Percentiles rank a stretch among this genome's conserved stretches.
These are phyloP conservation scores for Globisporangium abappressorium DNA, from an alignment of 352 stramenopile genomes.

Conservation along the genomic window DNA sequence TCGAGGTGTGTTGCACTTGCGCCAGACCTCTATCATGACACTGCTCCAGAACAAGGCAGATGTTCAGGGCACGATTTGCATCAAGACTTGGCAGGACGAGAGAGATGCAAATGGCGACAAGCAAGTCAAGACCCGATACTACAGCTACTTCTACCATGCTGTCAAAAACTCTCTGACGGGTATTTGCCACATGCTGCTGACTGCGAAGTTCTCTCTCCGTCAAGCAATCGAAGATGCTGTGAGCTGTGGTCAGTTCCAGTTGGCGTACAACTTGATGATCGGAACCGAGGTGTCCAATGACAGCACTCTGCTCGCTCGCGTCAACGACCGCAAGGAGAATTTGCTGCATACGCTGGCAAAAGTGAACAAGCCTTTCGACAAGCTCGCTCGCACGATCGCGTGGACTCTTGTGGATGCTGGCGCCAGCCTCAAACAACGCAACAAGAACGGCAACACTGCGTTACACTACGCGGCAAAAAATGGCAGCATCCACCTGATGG, in stretches of 20 bases:
- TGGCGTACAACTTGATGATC: constrained; percentile 66
- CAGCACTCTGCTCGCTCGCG: constrained; percentile 29
- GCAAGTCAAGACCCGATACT: constrained; percentile 22
- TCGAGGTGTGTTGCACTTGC: constrained; percentile 50
- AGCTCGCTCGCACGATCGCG: constrained; percentile 52
- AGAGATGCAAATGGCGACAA: constrained; percentile 7
- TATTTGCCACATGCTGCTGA: constrained; percentile 79
- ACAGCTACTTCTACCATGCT: constrained; percentile 77
- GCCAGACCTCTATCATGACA: constrained; percentile 75
- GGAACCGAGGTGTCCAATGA: constrained; percentile 49
- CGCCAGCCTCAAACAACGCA: constrained; percentile 25
- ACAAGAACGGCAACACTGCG: constrained; percentile 39
- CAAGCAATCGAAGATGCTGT: constrained; percentile 77
- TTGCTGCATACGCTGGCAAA: constrained; percentile 64
- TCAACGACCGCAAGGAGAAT: constrained; percentile 46
- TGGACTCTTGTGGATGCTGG: constrained; percentile 66
- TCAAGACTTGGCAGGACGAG: constrained; percentile 20
- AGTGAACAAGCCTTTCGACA: constrained; percentile 51
- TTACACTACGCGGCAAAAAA: constrained; percentile 58
- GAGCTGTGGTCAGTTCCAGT: constrained; percentile 62
- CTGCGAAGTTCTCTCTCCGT: constrained; percentile 61
- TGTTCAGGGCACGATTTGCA: constrained; percentile 45
- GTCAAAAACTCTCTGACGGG: constrained; percentile 65
- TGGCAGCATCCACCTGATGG: constrained; percentile 59
- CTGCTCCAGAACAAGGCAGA: constrained; percentile 60